These are phyloP conservation scores for Cornus suecica DNA, from an alignment of 148 eudicot genomes.

Conservation along the genomic window DNA sequence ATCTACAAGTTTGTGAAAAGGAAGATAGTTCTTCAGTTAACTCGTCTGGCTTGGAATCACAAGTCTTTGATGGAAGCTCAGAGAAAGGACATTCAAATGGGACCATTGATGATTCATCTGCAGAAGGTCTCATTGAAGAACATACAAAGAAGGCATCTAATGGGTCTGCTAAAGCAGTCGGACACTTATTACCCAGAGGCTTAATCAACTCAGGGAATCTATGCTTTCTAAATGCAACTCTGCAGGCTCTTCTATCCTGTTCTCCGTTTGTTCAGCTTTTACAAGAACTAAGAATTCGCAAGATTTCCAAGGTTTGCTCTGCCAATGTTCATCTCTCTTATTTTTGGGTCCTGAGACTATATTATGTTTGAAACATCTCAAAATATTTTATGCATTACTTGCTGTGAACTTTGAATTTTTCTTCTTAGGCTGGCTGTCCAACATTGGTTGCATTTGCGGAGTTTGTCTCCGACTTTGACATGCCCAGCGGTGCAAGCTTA, in stretches of 20 bases:
- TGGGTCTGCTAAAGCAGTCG: conserved; percentile 30
- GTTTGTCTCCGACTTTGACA: conserved; percentile 62
- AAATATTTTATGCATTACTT: background rate
- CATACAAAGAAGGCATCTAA: conserved; percentile 30
- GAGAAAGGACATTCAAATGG: conserved; percentile 32
- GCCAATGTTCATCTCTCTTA: background rate
- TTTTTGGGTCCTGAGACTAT: background rate
- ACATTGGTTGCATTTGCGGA: conserved; percentile 73
- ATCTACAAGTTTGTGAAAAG: conserved; percentile 28
- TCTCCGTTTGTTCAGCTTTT: conserved; percentile 85
- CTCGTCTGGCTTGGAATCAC: conserved; percentile 9
- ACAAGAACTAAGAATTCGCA: conserved; percentile 60
- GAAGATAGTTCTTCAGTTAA: conserved; percentile 18
- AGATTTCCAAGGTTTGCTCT: conserved; percentile 61
- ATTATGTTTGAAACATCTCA: background rate
- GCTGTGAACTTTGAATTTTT: background rate
- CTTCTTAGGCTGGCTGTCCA: conserved; percentile 62
- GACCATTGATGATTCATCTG: conserved; percentile 19
- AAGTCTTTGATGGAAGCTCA: conserved; percentile 14
- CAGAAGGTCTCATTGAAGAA: conserved; percentile 24
- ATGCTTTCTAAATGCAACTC: conserved; percentile 89
- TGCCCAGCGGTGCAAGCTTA: conserved; percentile 42
- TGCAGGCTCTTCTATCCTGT: conserved; percentile 90
- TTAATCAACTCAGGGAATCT: conserved; percentile 87
- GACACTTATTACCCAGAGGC: conserved; percentile 73